Conservation (phyloP, 129 eudicot genomes). For the Arctium minus region DNA sequence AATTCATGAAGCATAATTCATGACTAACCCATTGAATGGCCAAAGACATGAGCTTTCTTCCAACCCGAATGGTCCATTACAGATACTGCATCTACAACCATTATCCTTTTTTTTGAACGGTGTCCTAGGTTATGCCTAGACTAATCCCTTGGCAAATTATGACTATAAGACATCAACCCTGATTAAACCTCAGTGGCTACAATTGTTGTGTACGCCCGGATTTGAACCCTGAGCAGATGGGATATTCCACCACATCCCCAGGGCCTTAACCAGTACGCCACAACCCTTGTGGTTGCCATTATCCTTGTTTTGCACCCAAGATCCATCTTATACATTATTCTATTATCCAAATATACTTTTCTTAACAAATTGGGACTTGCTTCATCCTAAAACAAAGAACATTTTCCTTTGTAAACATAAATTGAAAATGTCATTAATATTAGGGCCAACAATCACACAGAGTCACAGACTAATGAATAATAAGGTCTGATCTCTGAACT, state of each 20-base stretch:
- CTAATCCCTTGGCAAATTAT: too few species aligned
- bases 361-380: neutral
- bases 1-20: too few species aligned
- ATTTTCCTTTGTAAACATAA: too few species aligned
- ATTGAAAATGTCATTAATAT: neutral
- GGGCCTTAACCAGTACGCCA: too few species aligned
- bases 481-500: neutral
- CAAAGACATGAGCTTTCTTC: constrained; percentile 94
- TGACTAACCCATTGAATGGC: constrained; percentile 97
- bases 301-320: constrained; percentile 62
- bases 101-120: too few species aligned
- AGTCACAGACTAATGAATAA: too few species aligned
- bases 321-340: constrained; percentile 2
- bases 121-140: too few species aligned
- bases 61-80: constrained; percentile 93
- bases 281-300: constrained; percentile 42
- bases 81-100: constrained; percentile 69
- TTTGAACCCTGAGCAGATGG: too few species aligned
- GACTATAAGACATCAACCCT: too few species aligned
- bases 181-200: too few species aligned
- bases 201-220: too few species aligned
- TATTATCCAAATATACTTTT: neutral
- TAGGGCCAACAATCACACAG: neutral
- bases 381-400: neutral
- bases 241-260: too few species aligned